Conservation (phyloP, 768 basidiomycete species). For the Suillus decipiens region DNA sequence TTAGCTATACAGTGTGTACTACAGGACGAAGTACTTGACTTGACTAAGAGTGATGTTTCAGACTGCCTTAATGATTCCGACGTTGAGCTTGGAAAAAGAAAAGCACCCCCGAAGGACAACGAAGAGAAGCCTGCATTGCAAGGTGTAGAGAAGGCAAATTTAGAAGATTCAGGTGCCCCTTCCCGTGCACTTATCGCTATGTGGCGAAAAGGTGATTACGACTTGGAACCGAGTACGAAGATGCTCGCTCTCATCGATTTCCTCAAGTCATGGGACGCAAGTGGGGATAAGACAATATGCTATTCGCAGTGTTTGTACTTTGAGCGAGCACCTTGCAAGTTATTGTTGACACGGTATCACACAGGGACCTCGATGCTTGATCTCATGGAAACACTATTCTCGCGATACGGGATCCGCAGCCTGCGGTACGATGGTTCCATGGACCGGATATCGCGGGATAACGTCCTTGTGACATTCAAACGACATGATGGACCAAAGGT, state of each 20-base stretch:
- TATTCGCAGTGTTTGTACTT: constrained; percentile 62
- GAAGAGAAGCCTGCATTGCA: constrained; percentile 16
- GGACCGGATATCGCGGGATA: constrained; percentile 54
- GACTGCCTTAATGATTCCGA: constrained; percentile 28
- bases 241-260: constrained; percentile 59
- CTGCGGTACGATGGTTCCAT: constrained; percentile 73
- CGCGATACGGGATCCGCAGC: constrained; percentile 56
- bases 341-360: background rate
- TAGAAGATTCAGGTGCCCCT: constrained; percentile 31
- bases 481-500: constrained; percentile 56
- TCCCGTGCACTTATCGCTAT: constrained; percentile 49
- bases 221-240: constrained; percentile 68
- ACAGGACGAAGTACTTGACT: constrained; percentile 25
- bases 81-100: constrained; percentile 18
- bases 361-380: constrained; percentile 77
- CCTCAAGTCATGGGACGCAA: constrained; percentile 58
- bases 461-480: constrained; percentile 54
- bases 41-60: constrained; percentile 35
- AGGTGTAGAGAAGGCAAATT: constrained; percentile 30
- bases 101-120: background rate
- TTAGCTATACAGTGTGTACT: background rate
- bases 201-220: constrained; percentile 61
- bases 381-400: constrained; percentile 59
- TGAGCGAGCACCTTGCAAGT: background rate
- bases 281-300: constrained; percentile 69